phyloP scores from a whole-genome alignment of 306 rosid species.

The Canavalia ensiformis region DNA sequence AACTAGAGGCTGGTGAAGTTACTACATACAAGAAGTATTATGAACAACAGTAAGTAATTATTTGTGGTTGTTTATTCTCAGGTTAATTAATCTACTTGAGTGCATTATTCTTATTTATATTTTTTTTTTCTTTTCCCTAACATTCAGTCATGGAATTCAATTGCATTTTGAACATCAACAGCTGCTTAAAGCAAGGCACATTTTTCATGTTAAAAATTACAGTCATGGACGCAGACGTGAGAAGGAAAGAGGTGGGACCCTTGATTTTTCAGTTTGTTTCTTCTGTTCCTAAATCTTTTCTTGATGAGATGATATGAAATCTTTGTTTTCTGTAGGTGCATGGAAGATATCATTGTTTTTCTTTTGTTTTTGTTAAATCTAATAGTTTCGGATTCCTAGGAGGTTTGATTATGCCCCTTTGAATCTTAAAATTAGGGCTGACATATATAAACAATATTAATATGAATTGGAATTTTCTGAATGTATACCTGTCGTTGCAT shows the following conservation, averaged over 20 bases:
- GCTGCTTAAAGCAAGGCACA: slow-evolving; percentile 62
- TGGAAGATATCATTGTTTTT: neutral
- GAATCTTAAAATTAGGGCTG: slow-evolving; percentile 24
- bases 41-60: slow-evolving; percentile 54
- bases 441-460: slow-evolving; percentile 7
- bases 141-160: slow-evolving; percentile 67
- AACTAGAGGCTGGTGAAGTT: slow-evolving; percentile 51
- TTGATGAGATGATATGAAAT: slow-evolving; percentile 12
- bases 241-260: slow-evolving; percentile 64
- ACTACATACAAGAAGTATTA: slow-evolving; percentile 70
- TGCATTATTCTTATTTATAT: slow-evolving; percentile 2
- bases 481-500: slow-evolving; percentile 22
- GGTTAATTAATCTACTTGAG: slow-evolving; percentile 9
- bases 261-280: slow-evolving; percentile 27
- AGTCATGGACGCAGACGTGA: slow-evolving; percentile 51
- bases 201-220: slow-evolving; percentile 65
- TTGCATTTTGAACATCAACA: slow-evolving; percentile 61
- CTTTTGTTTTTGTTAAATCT: slow-evolving; percentile 6
- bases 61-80: slow-evolving; percentile 31
- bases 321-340: slow-evolving; percentile 2
- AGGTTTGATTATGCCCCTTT: slow-evolving; percentile 8
- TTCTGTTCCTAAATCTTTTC: slow-evolving; percentile 17
- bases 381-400: neutral
- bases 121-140: neutral
- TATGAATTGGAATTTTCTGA: slow-evolving; percentile 23